A percentile compares a stretch with the other conserved stretches of the same genome.
Conservation (phyloP, 78 protist species). For the Blattamonas nauphoetae region DNA sequence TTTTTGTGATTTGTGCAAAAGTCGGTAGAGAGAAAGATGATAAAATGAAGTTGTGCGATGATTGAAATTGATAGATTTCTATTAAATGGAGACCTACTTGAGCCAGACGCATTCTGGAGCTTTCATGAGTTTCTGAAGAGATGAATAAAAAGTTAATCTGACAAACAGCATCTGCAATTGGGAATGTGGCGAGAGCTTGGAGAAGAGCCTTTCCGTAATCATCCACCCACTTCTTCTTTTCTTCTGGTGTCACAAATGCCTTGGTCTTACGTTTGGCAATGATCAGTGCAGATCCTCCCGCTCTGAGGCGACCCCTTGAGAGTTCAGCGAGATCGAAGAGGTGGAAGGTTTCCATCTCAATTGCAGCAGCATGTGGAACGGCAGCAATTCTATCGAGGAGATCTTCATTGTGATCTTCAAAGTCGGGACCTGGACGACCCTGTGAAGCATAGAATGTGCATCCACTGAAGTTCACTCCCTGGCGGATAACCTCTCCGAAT, state of each 20-base stretch:
- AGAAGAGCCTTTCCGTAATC: neutral
- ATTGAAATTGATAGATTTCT: no score
- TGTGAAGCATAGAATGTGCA: neutral
- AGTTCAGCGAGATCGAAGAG: neutral
- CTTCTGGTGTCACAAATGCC: neutral
- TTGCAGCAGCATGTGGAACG: neutral
- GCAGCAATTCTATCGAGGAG: neutral
- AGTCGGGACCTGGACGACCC: neutral
- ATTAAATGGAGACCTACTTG: no score
- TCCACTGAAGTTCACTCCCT: neutral
- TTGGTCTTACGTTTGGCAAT: neutral
- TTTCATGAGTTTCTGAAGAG: neutral
- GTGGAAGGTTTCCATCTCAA: conserved; percentile 13
- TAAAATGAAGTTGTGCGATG: no score
- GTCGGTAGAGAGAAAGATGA: no score
- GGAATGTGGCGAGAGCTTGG: conserved; percentile 3
- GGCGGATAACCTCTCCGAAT: neutral
- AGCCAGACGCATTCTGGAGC: neutral
- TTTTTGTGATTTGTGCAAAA: no score
- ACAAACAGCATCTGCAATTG: neutral
- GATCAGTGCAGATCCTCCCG: neutral
- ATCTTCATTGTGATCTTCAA: neutral
- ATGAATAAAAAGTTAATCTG: neutral
- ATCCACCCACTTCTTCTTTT: neutral
- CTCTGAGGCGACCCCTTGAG: neutral